Conservation (phyloP, 2,329 filamentous ascomycete genomes). For the Sarocladium oryzae region DNA sequence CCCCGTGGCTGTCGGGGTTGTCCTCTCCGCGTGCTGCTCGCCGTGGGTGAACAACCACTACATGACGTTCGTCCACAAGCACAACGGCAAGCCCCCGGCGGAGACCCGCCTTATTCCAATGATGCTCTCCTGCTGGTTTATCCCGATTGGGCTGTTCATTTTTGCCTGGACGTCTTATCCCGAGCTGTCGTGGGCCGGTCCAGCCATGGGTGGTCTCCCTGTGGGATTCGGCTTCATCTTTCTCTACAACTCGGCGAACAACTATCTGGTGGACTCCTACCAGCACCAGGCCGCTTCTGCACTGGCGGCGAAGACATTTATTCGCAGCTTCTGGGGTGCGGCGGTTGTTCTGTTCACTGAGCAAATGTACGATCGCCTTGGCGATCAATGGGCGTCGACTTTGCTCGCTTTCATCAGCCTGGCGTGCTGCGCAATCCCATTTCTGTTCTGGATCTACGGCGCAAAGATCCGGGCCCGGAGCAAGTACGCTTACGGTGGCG, state of each 20-base stretch:
- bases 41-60: slow-evolving; percentile 80
- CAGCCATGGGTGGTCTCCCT: slow-evolving; percentile 62
- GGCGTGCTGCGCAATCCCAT: slow-evolving; percentile 77
- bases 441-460: slow-evolving; percentile 73
- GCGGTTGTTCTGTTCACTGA: slow-evolving; percentile 70
- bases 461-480: slow-evolving; percentile 61
- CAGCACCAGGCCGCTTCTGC: slow-evolving; percentile 72
- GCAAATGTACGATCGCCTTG: slow-evolving; percentile 71
- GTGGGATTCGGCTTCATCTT: slow-evolving; percentile 81
- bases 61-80: slow-evolving; percentile 52
- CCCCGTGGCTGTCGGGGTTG: slow-evolving; percentile 69
- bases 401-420: slow-evolving; percentile 69
- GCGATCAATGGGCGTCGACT: slow-evolving; percentile 68
- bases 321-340: slow-evolving; percentile 76
- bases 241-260: slow-evolving; percentile 73
- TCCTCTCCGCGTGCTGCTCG: slow-evolving; percentile 59
- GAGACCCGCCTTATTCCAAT: slow-evolving; percentile 77
- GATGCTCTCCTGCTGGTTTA: slow-evolving; percentile 71
- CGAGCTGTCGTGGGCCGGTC: slow-evolving; percentile 62
- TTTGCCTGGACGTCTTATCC: slow-evolving; percentile 60
- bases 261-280: slow-evolving; percentile 61
- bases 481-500: slow-evolving; percentile 66
- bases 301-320: slow-evolving; percentile 73
- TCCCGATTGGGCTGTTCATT: slow-evolving; percentile 52
- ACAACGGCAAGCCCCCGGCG: slow-evolving; percentile 68